A percentile compares a stretch with the other conserved stretches of the same genome.
Evolutionary conservation across 2,329 filamentous ascomycete genomes (phyloP).

Genomic region (Diaporthe australafricana): DNA sequence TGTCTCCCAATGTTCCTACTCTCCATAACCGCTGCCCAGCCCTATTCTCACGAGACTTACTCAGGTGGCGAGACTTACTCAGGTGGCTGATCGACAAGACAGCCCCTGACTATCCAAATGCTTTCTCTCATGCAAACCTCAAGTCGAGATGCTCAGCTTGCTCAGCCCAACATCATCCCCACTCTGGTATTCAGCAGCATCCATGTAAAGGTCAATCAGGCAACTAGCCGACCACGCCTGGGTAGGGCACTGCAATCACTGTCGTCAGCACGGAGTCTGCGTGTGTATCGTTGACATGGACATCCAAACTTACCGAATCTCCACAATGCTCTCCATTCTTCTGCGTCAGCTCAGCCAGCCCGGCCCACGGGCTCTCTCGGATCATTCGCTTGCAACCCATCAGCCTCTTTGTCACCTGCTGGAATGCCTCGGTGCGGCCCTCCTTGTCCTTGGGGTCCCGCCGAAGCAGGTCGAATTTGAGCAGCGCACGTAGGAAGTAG

Average conservation of each 20-base stretch:
- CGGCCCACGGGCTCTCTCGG: constrained; percentile 84
- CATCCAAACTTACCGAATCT: constrained; percentile 78
- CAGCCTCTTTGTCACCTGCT: constrained; percentile 89
- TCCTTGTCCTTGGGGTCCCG: constrained; percentile 66
- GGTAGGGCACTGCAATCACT: constrained; percentile 77
- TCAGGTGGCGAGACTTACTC: background rate
- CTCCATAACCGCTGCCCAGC: too few species aligned
- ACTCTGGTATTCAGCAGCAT: constrained; percentile 72
- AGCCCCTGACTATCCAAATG: constrained; percentile 18
- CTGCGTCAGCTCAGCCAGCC: constrained; percentile 92
- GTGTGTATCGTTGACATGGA: constrained; percentile 31
- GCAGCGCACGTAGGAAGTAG: constrained; percentile 90
- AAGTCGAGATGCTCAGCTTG: constrained; percentile 29
- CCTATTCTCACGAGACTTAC: background rate
- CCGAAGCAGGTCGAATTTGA: constrained; percentile 88
- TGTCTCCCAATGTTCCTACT: background rate
- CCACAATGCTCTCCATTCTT: constrained; percentile 84
- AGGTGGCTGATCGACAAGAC: background rate
- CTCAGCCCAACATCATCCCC: constrained; percentile 23
- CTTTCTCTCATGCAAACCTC: background rate
- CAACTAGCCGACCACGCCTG: constrained; percentile 97
- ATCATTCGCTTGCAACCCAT: constrained; percentile 89
- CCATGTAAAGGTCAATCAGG: constrained; percentile 95
- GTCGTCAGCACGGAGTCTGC: constrained; percentile 22
- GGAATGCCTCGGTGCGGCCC: constrained; percentile 87